Base-by-base conservation (phyloP, 164 flowering plant genomes). In the Platanus orientalis region DNA sequence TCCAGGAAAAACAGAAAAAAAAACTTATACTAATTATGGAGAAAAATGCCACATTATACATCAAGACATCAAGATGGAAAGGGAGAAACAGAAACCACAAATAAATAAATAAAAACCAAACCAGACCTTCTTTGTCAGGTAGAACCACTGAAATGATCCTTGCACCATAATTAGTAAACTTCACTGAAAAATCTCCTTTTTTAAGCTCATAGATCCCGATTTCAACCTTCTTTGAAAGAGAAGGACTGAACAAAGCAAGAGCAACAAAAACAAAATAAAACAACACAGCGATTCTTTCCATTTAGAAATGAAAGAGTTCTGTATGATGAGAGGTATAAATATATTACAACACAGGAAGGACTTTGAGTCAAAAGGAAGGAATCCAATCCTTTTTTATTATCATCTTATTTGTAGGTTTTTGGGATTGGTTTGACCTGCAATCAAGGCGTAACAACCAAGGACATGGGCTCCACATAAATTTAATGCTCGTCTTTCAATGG, bases 91-190 rank as follows among this genome's bases (percentile, higher is more conserved):
- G 36, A 32, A 32, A 32, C 36, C 36, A 32, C 9, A 4, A 36
- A 49, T 24, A 25, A 6, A 28, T 11, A 26, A 13, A 17, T 19
- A 11, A 52, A 21, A 50, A 26, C 62, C 20, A 13, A 36, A 50
- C 20, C 60, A 42, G 27, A 92, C 96, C 96, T 58, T 83, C 19
- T 42, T 75, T 78, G 64, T 90, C 95, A 19, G 98, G 98, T 57
- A 92, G 66, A 69, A 84, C 13, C 47, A 81, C 65, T 5, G 96
- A 89, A 36, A 84, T 51, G 30, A 92, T 66, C 27, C 83, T 57
- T 1, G 98, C 98, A 29, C 98, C 96, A 81, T 79, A 90, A 55
- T 86, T 83, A 11, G 96, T 85, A 68, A 92, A 47, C 69, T 79
- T 92, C 23, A 81, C 58, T 14, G 83, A 75, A 54, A 92, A 68